Conservation (phyloP, 1,139 yeast genomes). For the Debaryomycetaceae sp. region DNA sequence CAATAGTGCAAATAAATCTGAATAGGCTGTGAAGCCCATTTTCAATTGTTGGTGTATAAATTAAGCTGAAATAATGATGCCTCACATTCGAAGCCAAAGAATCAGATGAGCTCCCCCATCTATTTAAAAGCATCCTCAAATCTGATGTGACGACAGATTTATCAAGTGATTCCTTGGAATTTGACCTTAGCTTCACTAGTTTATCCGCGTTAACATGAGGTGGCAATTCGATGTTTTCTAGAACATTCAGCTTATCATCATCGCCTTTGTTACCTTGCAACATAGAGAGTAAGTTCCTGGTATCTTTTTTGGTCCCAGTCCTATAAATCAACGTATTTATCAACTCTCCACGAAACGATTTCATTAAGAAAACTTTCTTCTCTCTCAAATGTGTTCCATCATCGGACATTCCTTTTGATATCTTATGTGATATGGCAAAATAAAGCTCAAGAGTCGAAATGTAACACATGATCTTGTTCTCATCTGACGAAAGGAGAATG, state of each 20-base stretch:
- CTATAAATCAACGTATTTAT: constrained; percentile 13
- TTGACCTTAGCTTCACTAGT: constrained; percentile 4
- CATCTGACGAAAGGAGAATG: constrained; percentile 26
- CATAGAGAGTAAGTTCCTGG: constrained; percentile 9
- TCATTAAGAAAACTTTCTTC: constrained; percentile 11
- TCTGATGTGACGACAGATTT: constrained; percentile 13
- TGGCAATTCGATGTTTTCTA: constrained; percentile 40
- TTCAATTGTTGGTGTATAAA: constrained; percentile 14
- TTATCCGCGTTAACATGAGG: constrained; percentile 34
- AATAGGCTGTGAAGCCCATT: constrained; percentile 6
- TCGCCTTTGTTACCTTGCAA: constrained; percentile 4
- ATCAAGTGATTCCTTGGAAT: background rate
- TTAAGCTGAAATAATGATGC: constrained; percentile 9
- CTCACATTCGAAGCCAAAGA: background rate
- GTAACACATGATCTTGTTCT: constrained; percentile 28
- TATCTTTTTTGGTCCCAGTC: constrained; percentile 8
- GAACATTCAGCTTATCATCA: constrained; percentile 15
- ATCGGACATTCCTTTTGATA: constrained; percentile 10
- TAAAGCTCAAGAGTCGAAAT: constrained; percentile 31
- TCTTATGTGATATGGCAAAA: constrained; percentile 17
- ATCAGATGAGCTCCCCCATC: constrained; percentile 8
- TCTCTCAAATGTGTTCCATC: constrained; percentile 6
- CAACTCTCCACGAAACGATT: constrained; percentile 13
- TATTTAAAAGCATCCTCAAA: constrained; percentile 16
- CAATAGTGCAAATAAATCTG: constrained; percentile 12